Evolutionary conservation across 805 yeast genomes (phyloP), one percentile per base, ranked within the genome.

Genomic region (Starmera dryadoides): DNA sequence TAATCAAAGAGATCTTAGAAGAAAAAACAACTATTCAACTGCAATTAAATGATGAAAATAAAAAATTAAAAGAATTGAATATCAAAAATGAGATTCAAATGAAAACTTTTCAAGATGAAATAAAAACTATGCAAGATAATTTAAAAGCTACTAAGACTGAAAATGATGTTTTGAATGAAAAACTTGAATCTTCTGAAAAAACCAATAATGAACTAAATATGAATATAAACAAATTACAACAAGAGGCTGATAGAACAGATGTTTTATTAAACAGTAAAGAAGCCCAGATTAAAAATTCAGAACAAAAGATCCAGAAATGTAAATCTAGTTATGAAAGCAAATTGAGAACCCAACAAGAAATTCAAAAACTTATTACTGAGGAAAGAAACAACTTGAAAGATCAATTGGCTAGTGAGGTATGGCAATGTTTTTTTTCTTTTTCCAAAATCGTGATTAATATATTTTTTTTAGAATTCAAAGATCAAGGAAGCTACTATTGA

Each of bases 281-380:
- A 46, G 26, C 11, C 28, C 2, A 18, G n/a, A 21, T 14, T 40
- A 42, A 22, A 36, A 42, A 19, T 30, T 41, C 9, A 42, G 55
- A 42, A 11, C 52, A 35, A 33, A 49, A 37, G 46, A 41, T 36
- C 26, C 35, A 37, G 32, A 52, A 42, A 39, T 46, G 40, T 7
- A 48, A 52, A 30, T 46, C 55, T 3, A 52, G 48, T n/a, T 60
- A 51, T 34, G 65, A 66, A 19, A 55, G 59, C 33, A 63, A 65
- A 43, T 32, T 66, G 16, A 50, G 58, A 17, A 58, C 66, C 1
- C 69, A 65, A 43, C 48, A 47, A 16, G 65, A 62, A 20, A 52
- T 64, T 4, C 46, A 56, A 29, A 54, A 55, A 19, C 49, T 62
- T 15, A 46, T 61, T 1, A 42, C 45, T 6, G 48, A 59, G 4